These are phyloP conservation scores for Nyssa sinensis DNA, from an alignment of 148 eudicot genomes.

Conservation along the genomic window DNA sequence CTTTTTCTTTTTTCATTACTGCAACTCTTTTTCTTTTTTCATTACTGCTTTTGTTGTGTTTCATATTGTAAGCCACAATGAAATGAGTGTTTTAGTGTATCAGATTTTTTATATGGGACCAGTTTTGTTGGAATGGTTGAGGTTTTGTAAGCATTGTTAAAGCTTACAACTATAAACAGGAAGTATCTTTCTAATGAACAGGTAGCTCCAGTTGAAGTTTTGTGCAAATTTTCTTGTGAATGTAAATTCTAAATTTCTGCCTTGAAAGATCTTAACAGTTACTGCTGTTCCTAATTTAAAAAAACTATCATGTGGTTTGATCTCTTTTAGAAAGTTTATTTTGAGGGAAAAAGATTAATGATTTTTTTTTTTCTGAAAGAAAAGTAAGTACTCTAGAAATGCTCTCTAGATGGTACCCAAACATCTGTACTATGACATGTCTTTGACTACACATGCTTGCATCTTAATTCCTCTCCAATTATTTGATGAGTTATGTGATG, in stretches of 20 bases:
- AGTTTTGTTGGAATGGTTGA: too few species aligned
- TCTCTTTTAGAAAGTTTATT: not conserved
- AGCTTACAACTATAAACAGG: too few species aligned
- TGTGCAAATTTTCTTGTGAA: not conserved
- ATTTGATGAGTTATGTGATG: conserved; percentile 94
- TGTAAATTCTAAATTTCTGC: not conserved
- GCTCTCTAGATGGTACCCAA: not conserved
- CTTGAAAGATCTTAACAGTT: not conserved
- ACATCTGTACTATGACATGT: not conserved
- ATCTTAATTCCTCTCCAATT: too few species aligned
- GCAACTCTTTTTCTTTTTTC: too few species aligned
- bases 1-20: too few species aligned
- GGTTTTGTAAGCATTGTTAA: too few species aligned
- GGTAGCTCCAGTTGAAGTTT: too few species aligned
- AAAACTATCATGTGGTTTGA: not conserved
- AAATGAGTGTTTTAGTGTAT: too few species aligned
- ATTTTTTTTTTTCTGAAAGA: not conserved
- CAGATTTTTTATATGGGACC: too few species aligned
- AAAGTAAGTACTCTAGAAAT: not conserved
- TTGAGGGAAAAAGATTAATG: not conserved
- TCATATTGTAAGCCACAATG: too few species aligned
- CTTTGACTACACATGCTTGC: not conserved
- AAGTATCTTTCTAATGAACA: too few species aligned
- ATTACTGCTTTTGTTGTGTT: too few species aligned
- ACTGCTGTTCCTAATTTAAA: not conserved